A percentile compares a stretch with the other conserved stretches of the same genome.
These are phyloP conservation scores for Jamesozyma hellenica DNA, from an alignment of 805 yeast species.

Conservation along the genomic window DNA sequence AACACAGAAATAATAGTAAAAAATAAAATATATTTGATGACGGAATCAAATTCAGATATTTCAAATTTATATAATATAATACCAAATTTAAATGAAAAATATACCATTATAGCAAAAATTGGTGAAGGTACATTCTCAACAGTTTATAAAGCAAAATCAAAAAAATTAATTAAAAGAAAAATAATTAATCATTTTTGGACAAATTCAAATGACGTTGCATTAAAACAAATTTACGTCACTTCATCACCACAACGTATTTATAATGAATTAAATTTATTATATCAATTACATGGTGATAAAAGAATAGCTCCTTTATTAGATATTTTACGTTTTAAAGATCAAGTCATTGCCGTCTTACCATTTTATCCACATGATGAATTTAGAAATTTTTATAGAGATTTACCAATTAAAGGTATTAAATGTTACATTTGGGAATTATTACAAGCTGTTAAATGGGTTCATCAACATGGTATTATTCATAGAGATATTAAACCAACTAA, in stretches of 20 bases:
- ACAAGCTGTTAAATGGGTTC: conserved; percentile 59
- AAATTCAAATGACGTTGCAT: conserved; percentile 53
- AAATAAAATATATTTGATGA: too few relatives aligned
- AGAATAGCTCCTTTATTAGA: conserved; percentile 85
- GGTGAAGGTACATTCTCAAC: conserved; percentile 82
- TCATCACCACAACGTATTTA: conserved; percentile 86
- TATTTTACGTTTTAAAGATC: conserved; percentile 79
- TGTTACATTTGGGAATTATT: conserved; percentile 72
- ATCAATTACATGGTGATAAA: conserved; percentile 53
- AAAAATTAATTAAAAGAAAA: conserved; percentile 24
- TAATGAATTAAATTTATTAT: conserved; percentile 74
- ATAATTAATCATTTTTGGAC: conserved; percentile 27
- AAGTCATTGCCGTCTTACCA: conserved; percentile 86
- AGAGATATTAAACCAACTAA: conserved; percentile 87
- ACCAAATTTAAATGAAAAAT: conserved; percentile 36
- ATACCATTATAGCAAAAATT: conserved; percentile 38
- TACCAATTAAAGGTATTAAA: conserved; percentile 71
- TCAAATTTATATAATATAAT: conserved; percentile 36
- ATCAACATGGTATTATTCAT: conserved; percentile 70
- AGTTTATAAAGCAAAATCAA: conserved; percentile 52
- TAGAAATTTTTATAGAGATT: conserved; percentile 71
- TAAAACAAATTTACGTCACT: conserved; percentile 88
- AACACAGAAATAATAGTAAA: too few relatives aligned
- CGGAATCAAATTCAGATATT: too few relatives aligned
- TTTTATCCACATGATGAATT: conserved; percentile 87